These are phyloP conservation scores for Lyophyllum atratum DNA, from an alignment of 768 basidiomycete species.

Conservation along the genomic window DNA sequence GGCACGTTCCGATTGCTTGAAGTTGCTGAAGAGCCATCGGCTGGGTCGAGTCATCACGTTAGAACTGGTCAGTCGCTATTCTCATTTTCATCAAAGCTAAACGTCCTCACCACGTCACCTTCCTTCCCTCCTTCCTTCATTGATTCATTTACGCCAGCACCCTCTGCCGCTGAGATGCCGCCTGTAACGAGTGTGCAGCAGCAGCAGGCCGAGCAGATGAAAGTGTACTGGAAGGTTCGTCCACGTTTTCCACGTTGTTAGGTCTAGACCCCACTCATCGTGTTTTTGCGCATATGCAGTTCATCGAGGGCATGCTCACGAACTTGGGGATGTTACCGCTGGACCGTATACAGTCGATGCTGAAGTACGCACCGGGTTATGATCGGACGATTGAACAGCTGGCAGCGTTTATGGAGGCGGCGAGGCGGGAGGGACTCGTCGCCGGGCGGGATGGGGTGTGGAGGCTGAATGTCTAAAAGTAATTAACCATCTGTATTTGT, in stretches of 20 bases:
- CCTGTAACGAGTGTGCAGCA: slow-evolving; percentile 63
- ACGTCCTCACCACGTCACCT: not conserved
- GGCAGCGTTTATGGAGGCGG: slow-evolving; percentile 76
- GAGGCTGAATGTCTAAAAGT: slow-evolving; percentile 38
- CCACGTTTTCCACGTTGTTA: slow-evolving; percentile 15
- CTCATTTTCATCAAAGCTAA: not conserved
- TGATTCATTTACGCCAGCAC: slow-evolving; percentile 15
- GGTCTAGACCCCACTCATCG: not conserved
- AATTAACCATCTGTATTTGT: not conserved
- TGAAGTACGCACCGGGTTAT: slow-evolving; percentile 83
- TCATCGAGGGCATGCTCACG: slow-evolving; percentile 90
- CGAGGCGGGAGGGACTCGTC: slow-evolving; percentile 76
- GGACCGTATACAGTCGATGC: slow-evolving; percentile 87
- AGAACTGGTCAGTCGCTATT: slow-evolving; percentile 3
- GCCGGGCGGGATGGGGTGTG: slow-evolving; percentile 70
- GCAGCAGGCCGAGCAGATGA: slow-evolving; percentile 84
- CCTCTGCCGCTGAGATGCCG: slow-evolving; percentile 41
- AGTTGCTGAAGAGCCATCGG: slow-evolving; percentile 48
- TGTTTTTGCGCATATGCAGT: slow-evolving; percentile 47
- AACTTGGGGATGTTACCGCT: slow-evolving; percentile 77
- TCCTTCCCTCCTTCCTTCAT: not conserved
- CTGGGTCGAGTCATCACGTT: slow-evolving; percentile 20
- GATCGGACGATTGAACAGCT: slow-evolving; percentile 81
- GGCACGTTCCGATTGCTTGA: slow-evolving; percentile 69
- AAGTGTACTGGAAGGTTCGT: slow-evolving; percentile 87